These are phyloP conservation scores for Sanghuangporus baumii DNA, from an alignment of 1,284 basidiomycete species.

Conservation along the genomic window DNA sequence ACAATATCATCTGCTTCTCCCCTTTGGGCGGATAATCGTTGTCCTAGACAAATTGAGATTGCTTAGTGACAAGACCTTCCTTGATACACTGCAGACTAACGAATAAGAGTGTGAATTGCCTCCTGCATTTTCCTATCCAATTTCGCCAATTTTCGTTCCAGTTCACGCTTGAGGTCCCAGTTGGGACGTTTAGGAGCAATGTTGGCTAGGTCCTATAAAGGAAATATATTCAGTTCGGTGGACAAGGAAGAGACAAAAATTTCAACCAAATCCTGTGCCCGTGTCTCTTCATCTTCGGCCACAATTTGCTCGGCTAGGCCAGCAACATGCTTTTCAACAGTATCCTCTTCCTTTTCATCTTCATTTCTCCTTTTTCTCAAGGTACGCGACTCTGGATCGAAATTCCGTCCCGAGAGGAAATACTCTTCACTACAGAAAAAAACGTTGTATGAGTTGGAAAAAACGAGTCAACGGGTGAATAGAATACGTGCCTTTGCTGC, in stretches of 20 bases:
- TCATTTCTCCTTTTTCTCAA: slow-evolving; percentile 55
- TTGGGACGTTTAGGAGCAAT: slow-evolving; percentile 95
- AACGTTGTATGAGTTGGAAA: not conserved
- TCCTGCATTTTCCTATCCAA: slow-evolving; percentile 90
- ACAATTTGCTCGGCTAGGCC: slow-evolving; percentile 84
- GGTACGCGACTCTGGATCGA: slow-evolving; percentile 79
- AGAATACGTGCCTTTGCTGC: slow-evolving; percentile 25
- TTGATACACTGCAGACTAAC: slow-evolving; percentile 42
- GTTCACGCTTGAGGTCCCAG: slow-evolving; percentile 95
- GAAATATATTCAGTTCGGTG: not conserved
- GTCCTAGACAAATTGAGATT: slow-evolving; percentile 41
- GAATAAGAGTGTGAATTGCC: slow-evolving; percentile 87
- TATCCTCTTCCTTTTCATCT: slow-evolving; percentile 65
- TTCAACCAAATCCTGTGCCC: slow-evolving; percentile 79
- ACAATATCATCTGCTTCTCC: slow-evolving; percentile 70
- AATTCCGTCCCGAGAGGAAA: slow-evolving; percentile 76
- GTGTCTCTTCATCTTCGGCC: slow-evolving; percentile 75
- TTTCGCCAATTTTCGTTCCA: slow-evolving; percentile 84
- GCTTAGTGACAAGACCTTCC: slow-evolving; percentile 23
- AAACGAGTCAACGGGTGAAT: not conserved
- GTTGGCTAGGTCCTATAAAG: slow-evolving; percentile 82
- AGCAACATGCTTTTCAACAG: slow-evolving; percentile 81
- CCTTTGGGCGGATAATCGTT: slow-evolving; percentile 69
- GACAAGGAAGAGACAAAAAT: not conserved
- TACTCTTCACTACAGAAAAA: slow-evolving; percentile 33